These are phyloP conservation scores for Kluyveromyces siamensis DNA, from an alignment of 805 yeast genomes.

Conservation along the genomic window DNA sequence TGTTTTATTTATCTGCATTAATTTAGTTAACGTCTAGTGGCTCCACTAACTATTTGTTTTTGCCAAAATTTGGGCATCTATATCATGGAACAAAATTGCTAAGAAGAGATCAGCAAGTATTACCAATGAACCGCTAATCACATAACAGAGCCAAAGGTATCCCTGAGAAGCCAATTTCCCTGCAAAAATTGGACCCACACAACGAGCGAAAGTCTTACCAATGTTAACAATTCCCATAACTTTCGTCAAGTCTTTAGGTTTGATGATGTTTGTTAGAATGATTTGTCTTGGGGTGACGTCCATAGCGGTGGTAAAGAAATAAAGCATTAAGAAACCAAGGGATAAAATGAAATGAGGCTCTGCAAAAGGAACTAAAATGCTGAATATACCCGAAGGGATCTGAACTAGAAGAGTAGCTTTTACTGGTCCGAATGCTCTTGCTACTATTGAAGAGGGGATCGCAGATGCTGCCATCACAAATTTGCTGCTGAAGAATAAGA, in stretches of 20 bases:
- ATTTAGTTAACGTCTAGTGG: no score
- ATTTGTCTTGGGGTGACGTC: constrained; percentile 91
- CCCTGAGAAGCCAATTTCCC: constrained; percentile 58
- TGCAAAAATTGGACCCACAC: constrained; percentile 72
- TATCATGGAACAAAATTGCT: constrained; percentile 25
- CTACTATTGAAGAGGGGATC: constrained; percentile 64
- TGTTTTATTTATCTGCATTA: no score
- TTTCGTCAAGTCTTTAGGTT: constrained; percentile 54
- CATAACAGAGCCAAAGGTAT: constrained; percentile 40
- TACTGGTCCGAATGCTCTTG: constrained; percentile 67
- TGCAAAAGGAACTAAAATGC: constrained; percentile 43
- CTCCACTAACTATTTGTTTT: constrained; percentile 4
- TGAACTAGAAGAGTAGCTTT: constrained; percentile 67
- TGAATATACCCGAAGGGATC: constrained; percentile 64
- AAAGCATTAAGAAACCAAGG: constrained; percentile 40
- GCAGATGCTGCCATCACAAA: constrained; percentile 59
- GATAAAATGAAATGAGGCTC: constrained; percentile 34
- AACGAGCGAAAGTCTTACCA: constrained; percentile 76
- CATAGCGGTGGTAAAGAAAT: constrained; percentile 65
- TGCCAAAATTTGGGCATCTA: constrained; percentile 22
- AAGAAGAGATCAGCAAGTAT: constrained; percentile 30
- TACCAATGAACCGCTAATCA: constrained; percentile 43
- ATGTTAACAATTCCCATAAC: constrained; percentile 83
- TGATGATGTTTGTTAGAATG: constrained; percentile 58
- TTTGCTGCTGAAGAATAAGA: constrained; percentile 57